Evolutionary conservation across 1,284 basidiomycete species (phyloP), one percentile per base, ranked within the genome.

Genomic region (Boletus albobrunnescens): DNA sequence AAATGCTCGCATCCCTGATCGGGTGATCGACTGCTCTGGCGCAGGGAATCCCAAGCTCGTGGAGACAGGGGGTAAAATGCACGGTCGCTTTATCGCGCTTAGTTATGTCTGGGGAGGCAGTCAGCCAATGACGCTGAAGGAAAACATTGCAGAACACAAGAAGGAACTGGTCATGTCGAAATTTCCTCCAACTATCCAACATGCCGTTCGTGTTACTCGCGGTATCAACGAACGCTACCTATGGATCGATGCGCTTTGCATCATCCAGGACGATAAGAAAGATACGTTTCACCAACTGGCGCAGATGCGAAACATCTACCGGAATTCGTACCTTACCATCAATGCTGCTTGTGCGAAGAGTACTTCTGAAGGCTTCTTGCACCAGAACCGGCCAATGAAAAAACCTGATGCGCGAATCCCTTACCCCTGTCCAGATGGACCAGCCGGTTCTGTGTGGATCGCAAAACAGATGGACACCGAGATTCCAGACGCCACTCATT

Each of bases 181-280:
- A 14, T 44, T 44, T n/a, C 20, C 42, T 28, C 33, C 36, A 14
- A 44, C 42, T n/a, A 36, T 44, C 19, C 42, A 36, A 36, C 33
- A 44, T 13, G 42, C 42, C 13, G 33, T 44, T 22, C 10, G 22
- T 9, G 33, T 44, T 26, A 44, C 42, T 20, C 26, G 30, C 33
- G 23, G 12, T 19, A 36, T 44, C 17, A 26, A 33, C 26, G 33
- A 44, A 14, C 42, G 42, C 14, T 36, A 44, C 33, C 7, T 44
- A 8, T 44, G 42, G 42, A 36, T 44, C n/a, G 42, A 44, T 28
- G 42, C 42, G 7, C 42, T 44, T 14, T 44, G 42, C 35, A 44
- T 44, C 19, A 36, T 43, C 24, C 41, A 44, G 33, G 42, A 44
- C 26, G 36, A 33, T 3, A 44, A 28, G 42, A 44, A 9, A 44